These are phyloP conservation scores for Lolium rigidum DNA, from an alignment of 176 grass and related monocot species.

Conservation along the genomic window DNA sequence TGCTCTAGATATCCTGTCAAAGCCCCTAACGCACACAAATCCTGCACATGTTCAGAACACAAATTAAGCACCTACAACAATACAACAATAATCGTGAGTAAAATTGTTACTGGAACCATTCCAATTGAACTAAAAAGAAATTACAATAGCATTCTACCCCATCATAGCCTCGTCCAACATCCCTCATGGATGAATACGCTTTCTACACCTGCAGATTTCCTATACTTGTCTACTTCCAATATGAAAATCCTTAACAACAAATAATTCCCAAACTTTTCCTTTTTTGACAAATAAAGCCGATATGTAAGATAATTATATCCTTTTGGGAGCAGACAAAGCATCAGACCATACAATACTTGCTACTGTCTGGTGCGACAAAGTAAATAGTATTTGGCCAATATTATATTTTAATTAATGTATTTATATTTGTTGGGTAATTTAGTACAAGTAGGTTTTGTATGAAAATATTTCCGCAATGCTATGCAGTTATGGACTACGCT, in stretches of 20 bases:
- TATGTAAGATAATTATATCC: not conserved
- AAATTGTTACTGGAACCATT: slow-evolving; percentile 2
- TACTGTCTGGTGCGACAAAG: not conserved
- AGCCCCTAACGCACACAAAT: slow-evolving; percentile 73
- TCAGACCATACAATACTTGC: not conserved
- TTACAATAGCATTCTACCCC: slow-evolving; percentile 10
- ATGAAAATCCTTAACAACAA: not conserved
- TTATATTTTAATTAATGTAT: not conserved
- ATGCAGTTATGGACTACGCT: not conserved
- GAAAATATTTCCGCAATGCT: not conserved
- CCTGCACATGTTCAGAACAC: slow-evolving; percentile 39
- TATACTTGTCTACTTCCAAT: slow-evolving; percentile 3
- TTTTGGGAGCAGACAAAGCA: not conserved
- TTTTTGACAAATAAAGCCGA: slow-evolving; percentile 19
- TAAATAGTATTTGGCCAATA: not conserved
- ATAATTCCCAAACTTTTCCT: not conserved
- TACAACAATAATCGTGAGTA: not conserved
- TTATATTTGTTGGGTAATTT: not conserved
- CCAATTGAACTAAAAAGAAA: not conserved
- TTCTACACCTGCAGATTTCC: not conserved
- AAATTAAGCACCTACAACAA: not conserved
- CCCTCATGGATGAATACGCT: not conserved
- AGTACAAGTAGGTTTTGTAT: not conserved
- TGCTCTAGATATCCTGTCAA: slow-evolving; percentile 58
- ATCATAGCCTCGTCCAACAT: slow-evolving; percentile 7